Base-by-base conservation (phyloP, 495 filamentous ascomycete genomes). In the Hypoxylon crocopeplum region DNA sequence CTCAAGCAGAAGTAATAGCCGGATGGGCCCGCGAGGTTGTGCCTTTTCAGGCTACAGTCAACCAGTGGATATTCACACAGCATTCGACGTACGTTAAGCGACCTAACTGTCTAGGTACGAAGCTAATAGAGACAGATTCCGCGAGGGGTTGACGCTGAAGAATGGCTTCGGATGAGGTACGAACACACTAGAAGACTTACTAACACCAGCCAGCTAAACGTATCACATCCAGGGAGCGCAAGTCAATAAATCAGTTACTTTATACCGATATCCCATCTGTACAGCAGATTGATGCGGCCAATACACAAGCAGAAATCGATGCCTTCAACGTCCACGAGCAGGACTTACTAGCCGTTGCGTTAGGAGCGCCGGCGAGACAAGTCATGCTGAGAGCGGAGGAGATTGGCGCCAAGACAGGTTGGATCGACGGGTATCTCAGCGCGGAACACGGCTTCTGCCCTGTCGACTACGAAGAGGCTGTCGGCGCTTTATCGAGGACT, bases 401-500 rank as follows among this genome's bases (percentile, higher is more conserved):
- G 46, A 75, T 82, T 16, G 80, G 80, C 0, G 70, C 76, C 1
- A 59, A 65, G 42, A 81, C 80, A 7, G 80, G 80, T 25, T 83
- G 77, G 77, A 70, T 78, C 50, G 80, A 83, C 49, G 80, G 80
- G 0, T 82, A 81, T 59, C 77, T 83, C 16, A 79, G 74, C 33
- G 70, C 72, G 38, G 74, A 76, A 46, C 74, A 78, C 44, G 80
- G 80, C 1, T 82, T 81, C 51, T 79, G 77, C 51, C 79, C 78
- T 15, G 72, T 73, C 25, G 78, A 83, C 48, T 75, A 79, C 51
- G 72, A 74, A 58, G 78, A 78, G 32, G 69, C 79, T 1, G 73
- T 74, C 5, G 77, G 74, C 7, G 78, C 76, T 0, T 68, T 83
- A 10, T 71, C 77, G 16, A 73, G 68, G 41, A 78, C 78, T 0